A percentile compares a stretch with the other conserved stretches of the same genome.
Evolutionary conservation across 768 basidiomycete genomes (phyloP).

Genomic region (Antrodiella citrinella): DNA sequence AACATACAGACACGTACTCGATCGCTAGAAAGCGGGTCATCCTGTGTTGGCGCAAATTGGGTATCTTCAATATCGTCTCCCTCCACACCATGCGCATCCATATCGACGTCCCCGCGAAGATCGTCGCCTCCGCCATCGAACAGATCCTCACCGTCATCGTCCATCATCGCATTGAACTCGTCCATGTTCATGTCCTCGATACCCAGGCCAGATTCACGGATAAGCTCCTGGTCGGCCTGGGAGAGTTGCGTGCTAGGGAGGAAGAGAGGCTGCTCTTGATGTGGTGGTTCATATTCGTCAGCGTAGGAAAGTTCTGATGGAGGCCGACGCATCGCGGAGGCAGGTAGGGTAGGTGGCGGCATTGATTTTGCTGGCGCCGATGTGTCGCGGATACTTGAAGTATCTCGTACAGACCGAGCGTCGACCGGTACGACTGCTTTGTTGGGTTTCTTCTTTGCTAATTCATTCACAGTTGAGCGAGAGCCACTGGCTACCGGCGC

Average conservation of each 20-base stretch:
- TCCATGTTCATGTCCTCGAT: conserved; percentile 57
- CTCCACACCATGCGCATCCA: conserved; percentile 1
- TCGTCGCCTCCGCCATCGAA: conserved; percentile 7
- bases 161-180: conserved; percentile 53
- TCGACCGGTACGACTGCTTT: conserved; percentile 38
- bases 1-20: conserved; percentile 17
- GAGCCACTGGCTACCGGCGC: conserved; percentile 13
- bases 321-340: conserved; percentile 21
- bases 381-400: conserved; percentile 16
- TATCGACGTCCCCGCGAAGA: neutral
- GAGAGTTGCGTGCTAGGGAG: conserved; percentile 36
- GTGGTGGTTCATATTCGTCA: conserved; percentile 4
- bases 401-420: neutral
- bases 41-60: conserved; percentile 21
- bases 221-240: conserved; percentile 39
- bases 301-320: conserved; percentile 4
- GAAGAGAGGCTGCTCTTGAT: conserved; percentile 24
- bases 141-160: conserved; percentile 52
- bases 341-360: conserved; percentile 32
- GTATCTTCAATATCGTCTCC: conserved; percentile 9
- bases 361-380: conserved; percentile 5
- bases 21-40: conserved; percentile 4
- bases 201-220: conserved; percentile 57
- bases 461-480: conserved; percentile 13
- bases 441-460: conserved; percentile 43